Conservation (phyloP, 2,329 filamentous ascomycete genomes). For the Coleophoma cylindrospora region DNA sequence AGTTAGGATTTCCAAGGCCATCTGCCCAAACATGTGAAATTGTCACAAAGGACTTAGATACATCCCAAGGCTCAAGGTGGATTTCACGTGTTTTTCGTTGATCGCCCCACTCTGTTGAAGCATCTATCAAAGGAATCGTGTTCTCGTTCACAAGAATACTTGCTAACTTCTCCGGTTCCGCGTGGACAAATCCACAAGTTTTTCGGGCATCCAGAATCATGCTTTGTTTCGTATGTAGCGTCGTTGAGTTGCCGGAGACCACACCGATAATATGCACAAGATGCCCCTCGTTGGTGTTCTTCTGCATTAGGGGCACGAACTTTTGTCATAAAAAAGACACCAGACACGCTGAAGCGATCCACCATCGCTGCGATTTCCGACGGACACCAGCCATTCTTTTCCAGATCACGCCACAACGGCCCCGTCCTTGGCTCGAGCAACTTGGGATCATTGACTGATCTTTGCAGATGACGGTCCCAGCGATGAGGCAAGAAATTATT, state of each 20-base stretch:
- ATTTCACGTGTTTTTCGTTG: background rate
- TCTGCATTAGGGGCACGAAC: background rate
- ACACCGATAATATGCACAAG: background rate
- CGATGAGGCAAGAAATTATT: background rate
- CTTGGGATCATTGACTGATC: background rate
- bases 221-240: background rate
- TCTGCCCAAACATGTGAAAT: constrained; percentile 11
- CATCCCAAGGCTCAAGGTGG: background rate
- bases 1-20: constrained; percentile 7
- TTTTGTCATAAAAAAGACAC: background rate
- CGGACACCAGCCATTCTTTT: background rate
- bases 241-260: background rate
- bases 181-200: background rate
- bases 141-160: background rate
- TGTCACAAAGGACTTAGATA: constrained; percentile 1
- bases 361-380: background rate
- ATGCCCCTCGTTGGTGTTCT: background rate
- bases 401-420: background rate
- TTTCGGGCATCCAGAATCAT: background rate
- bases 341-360: background rate
- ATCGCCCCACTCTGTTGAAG: background rate
- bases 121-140: background rate
- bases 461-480: background rate
- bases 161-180: background rate
- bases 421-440: background rate